Conservation (phyloP, 2,329 filamentous ascomycete genomes). For the Geosmithia morbida region DNA sequence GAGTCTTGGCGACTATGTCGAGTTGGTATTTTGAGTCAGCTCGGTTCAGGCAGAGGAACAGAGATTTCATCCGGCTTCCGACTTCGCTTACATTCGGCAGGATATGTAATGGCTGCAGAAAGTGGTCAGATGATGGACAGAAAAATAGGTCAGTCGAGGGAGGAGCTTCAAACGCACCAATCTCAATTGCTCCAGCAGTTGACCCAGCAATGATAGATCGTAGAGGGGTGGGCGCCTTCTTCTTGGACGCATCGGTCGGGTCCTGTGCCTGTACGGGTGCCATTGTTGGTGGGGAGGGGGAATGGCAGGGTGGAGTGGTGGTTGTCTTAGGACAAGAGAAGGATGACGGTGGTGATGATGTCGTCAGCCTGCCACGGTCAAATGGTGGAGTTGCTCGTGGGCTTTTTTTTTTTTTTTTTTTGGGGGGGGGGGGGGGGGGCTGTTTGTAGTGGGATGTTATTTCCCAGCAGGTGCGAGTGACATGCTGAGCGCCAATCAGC, state of each 20-base stretch:
- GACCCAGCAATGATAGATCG: conserved; percentile 87
- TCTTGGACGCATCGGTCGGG: conserved; percentile 11
- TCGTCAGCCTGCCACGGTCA: not conserved
- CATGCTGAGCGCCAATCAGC: not conserved
- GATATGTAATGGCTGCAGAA: conserved; percentile 65
- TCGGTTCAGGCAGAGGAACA: not conserved
- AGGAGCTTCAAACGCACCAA: conserved; percentile 38
- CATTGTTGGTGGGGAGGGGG: conserved; percentile 8
- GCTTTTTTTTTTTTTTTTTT: not conserved
- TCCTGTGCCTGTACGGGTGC: conserved; percentile 10
- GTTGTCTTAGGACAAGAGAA: not conserved
- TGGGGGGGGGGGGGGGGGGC: too few relatives aligned
- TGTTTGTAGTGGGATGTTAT: not conserved
- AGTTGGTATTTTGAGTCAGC: conserved; percentile 1
- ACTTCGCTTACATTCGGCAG: conserved; percentile 67
- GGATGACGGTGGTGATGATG: not conserved
- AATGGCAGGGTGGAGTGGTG: not conserved
- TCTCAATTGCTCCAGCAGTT: conserved; percentile 89
- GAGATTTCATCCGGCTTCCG: too few relatives aligned
- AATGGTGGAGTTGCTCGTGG: not conserved
- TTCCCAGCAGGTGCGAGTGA: not conserved
- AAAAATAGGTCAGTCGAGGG: not conserved
- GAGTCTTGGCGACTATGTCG: conserved; percentile 70
- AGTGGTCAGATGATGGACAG: not conserved
- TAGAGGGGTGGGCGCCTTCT: conserved; percentile 56